Evolutionary conservation across 257 asterid species (phyloP), one percentile per base, ranked within the genome.

Genomic region (Fraxinus anomala): DNA sequence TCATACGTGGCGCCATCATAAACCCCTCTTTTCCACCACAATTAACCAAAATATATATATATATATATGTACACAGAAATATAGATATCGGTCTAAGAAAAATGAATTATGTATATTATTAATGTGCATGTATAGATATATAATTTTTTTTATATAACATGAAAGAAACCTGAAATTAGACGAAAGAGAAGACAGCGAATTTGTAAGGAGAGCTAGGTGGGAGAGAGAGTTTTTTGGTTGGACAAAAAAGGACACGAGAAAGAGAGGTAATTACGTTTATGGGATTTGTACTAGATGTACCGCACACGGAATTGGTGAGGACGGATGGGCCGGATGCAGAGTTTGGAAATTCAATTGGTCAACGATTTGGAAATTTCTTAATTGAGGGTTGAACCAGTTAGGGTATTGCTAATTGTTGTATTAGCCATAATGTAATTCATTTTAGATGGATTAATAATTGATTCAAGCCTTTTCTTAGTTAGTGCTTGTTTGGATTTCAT

Each of bases 1-100:
- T 87, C 86, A 73, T 73, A n/a, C 82, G 81, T 85, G 81, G 95
- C 86, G 92, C 83, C 97, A 87, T 92, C 71, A 42, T 75, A 59
- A 73, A 77, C 82, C 77, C 83, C 77, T 76, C 75, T 70, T 61
- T 34, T 59, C 42, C 34, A 74, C 80, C 42, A 80, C 14, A 84
- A 56, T 47, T 39, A 51, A 72, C 69, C 69, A 54, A 26, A 21
- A 76, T 37, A 37, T 11, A 80, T 61, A 12, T 11, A 80, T 61
- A 12, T 10, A 80, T 59, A 17, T 40, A 77, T 34, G 9, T 59
- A 28, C 76, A 23, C 74, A 33, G 56, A 54, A 14, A 61, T 40
- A 17, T 44, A 34, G 33, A 31, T 54, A 9, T 47, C 67, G 39
- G 17, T 70, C 9, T 66, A 10, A 31, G 68, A 51, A 36, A 59